These are phyloP conservation scores for Inga laurina DNA, from an alignment of 306 rosid species.

Conservation along the genomic window DNA sequence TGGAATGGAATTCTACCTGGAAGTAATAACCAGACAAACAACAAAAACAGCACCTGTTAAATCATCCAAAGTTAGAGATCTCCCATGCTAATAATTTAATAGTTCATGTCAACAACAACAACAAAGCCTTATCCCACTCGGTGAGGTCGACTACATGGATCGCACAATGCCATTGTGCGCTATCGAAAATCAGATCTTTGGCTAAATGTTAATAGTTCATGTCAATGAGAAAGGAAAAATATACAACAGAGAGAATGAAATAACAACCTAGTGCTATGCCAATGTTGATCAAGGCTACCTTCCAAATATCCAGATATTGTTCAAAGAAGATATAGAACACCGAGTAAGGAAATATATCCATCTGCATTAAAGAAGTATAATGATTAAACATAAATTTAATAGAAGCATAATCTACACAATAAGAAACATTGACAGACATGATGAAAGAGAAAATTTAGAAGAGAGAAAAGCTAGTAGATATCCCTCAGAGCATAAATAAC, in stretches of 20 bases:
- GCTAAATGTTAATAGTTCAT: slow-evolving; percentile 7
- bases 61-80: slow-evolving; percentile 21
- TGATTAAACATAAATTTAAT: slow-evolving; percentile 25
- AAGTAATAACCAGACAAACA: slow-evolving; percentile 80
- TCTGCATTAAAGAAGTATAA: slow-evolving; percentile 64
- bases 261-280: slow-evolving; percentile 83
- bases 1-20: slow-evolving; percentile 62
- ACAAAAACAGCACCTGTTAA: slow-evolving; percentile 87
- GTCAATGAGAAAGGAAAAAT: slow-evolving; percentile 20
- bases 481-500: background rate
- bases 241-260: slow-evolving; percentile 18
- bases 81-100: slow-evolving; percentile 25
- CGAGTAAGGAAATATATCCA: slow-evolving; percentile 92
- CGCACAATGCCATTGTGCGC: too few species aligned
- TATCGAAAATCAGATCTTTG: too few species aligned
- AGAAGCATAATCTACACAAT: slow-evolving; percentile 21
- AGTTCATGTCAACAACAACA: background rate
- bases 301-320: slow-evolving; percentile 93
- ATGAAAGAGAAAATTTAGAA: background rate
- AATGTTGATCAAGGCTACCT: slow-evolving; percentile 71
- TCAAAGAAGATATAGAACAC: slow-evolving; percentile 97
- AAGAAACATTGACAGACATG: slow-evolving; percentile 22
- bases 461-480: background rate
- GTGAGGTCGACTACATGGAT: too few species aligned
- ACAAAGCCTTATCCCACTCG: too few species aligned